Conservation (phyloP, 1,284 basidiomycete genomes). For the Tylopilus orsonianus region DNA sequence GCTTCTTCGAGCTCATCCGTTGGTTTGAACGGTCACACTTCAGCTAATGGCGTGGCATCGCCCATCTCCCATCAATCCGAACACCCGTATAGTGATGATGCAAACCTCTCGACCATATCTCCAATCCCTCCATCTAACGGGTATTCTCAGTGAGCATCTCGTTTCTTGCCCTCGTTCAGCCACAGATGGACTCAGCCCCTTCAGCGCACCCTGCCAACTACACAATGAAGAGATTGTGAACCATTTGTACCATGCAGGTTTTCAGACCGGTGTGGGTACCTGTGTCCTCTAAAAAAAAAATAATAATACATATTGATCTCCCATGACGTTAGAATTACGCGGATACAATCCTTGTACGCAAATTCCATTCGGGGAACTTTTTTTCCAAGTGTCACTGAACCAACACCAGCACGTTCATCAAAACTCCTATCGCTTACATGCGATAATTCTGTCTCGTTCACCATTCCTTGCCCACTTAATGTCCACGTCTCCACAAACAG, state of each 20-base stretch:
- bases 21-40: slow-evolving; percentile 24
- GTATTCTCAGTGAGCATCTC: slow-evolving; percentile 45
- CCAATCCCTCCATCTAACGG: slow-evolving; percentile 32
- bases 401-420: slow-evolving; percentile 67
- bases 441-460: slow-evolving; percentile 82
- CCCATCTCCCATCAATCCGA: slow-evolving; percentile 23
- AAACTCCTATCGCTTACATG: slow-evolving; percentile 72
- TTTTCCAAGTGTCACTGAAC: slow-evolving; percentile 17
- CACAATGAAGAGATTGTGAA: slow-evolving; percentile 73
- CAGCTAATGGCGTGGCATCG: slow-evolving; percentile 24
- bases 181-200: slow-evolving; percentile 16
- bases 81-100: slow-evolving; percentile 21
- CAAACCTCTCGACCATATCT: slow-evolving; percentile 22
- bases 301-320: slow-evolving; percentile 9
- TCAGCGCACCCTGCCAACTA: slow-evolving; percentile 48
- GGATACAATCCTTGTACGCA: slow-evolving; percentile 71
- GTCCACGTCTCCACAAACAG: slow-evolving; percentile 66
- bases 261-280: slow-evolving; percentile 71
- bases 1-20: slow-evolving; percentile 24
- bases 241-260: slow-evolving; percentile 75
- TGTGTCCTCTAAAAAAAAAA: slow-evolving; percentile 11
- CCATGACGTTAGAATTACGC: slow-evolving; percentile 63
- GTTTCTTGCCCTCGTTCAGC: not conserved
- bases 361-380: slow-evolving; percentile 12
- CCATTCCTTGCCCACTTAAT: slow-evolving; percentile 84